Percentiles rank a stretch among this genome's conserved stretches.
Evolutionary conservation across 2,329 filamentous ascomycete genomes (phyloP).

Genomic region (Spiromastix sp.): DNA sequence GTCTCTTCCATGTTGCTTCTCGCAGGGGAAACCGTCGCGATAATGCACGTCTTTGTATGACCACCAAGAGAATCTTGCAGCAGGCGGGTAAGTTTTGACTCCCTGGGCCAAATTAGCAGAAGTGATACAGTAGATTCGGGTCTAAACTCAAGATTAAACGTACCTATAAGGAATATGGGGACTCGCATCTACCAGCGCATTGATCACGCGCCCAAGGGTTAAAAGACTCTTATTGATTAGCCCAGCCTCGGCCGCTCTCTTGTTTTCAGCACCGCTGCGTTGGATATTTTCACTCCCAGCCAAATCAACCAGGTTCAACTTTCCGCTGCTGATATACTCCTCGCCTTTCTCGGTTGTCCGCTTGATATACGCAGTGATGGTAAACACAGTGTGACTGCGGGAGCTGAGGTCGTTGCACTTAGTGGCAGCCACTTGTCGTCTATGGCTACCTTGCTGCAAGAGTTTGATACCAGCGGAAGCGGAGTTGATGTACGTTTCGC

Average conservation of each 20-base stretch:
- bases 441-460: constrained; percentile 79
- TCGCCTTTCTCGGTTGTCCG: constrained; percentile 71
- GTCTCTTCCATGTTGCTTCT: constrained; percentile 96
- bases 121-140: not conserved
- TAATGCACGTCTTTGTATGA: constrained; percentile 95
- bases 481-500: constrained; percentile 83
- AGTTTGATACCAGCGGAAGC: constrained; percentile 80
- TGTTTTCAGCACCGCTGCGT: constrained; percentile 93
- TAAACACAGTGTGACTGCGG: constrained; percentile 94
- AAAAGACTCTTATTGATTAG: constrained; percentile 97
- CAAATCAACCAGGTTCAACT: constrained; percentile 91
- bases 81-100: constrained; percentile 90
- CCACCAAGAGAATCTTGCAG: constrained; percentile 95
- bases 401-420: constrained; percentile 98
- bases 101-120: constrained; percentile 38
- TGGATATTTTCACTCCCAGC: constrained; percentile 97
- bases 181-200: constrained; percentile 83
- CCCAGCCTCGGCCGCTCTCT: constrained; percentile 88
- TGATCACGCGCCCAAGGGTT: constrained; percentile 92
- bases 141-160: constrained; percentile 6
- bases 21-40: constrained; percentile 88
- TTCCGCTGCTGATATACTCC: constrained; percentile 81
- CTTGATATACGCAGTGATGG: constrained; percentile 85
- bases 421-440: constrained; percentile 96
- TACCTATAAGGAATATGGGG: constrained; percentile 70